Percentiles rank a stretch among this genome's conserved stretches.
Evolutionary conservation across 73 alveolate species (phyloP).

Genomic region (Tetrahymena elliotti): DNA sequence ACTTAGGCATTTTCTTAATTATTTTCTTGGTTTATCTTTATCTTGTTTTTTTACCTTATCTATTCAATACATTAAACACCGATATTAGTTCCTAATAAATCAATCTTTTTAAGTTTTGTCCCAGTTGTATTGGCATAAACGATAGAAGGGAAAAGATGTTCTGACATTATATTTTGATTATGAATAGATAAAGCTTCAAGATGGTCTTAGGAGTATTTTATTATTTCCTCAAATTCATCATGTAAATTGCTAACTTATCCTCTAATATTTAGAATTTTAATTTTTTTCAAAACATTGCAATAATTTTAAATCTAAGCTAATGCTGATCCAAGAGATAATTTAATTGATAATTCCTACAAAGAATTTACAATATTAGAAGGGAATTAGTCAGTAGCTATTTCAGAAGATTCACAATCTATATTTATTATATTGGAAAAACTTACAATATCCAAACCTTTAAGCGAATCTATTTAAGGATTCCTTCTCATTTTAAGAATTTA

Average conservation of each 20-base stretch:
- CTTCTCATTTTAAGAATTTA: neutral
- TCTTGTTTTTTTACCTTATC: neutral
- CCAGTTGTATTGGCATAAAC: neutral
- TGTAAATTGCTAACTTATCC: neutral
- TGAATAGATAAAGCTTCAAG: neutral
- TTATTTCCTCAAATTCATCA: neutral
- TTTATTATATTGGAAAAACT: neutral
- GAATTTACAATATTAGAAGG: neutral
- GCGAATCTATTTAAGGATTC: neutral
- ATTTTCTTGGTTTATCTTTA: neutral
- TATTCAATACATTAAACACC: neutral
- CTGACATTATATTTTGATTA: neutral
- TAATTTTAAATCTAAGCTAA: neutral
- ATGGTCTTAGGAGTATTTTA: neutral
- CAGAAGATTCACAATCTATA: neutral
- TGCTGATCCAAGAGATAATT: neutral
- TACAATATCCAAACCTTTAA: neutral
- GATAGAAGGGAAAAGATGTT: neutral
- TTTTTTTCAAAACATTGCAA: neutral
- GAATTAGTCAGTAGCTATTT: neutral
- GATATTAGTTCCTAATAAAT: neutral
- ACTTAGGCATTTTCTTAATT: neutral
- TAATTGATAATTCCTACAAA: neutral
- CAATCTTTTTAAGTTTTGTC: neutral
- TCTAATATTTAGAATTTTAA: neutral